Evolutionary conservation across 2,329 filamentous ascomycete species (phyloP).

Genomic region (Colletotrichum magnum): DNA sequence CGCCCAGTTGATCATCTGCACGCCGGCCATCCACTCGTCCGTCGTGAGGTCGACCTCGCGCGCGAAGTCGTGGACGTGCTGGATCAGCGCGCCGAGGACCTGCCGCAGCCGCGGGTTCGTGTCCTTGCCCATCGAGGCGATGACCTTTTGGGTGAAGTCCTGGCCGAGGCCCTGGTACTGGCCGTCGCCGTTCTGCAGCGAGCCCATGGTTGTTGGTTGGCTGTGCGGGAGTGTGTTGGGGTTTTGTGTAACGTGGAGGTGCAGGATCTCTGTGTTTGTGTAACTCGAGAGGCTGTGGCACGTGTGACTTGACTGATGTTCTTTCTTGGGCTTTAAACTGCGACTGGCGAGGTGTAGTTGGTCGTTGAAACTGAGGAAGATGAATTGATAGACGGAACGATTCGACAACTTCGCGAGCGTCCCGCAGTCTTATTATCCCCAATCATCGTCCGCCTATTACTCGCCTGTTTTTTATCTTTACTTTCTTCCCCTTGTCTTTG

Average conservation of each 20-base stretch:
- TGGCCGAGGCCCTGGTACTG: slow-evolving; percentile 47
- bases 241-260: not conserved
- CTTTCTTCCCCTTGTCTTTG: not conserved
- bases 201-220: slow-evolving; percentile 25
- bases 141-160: slow-evolving; percentile 79
- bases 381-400: not conserved
- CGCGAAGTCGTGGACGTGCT: slow-evolving; percentile 85
- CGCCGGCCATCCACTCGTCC: slow-evolving; percentile 84
- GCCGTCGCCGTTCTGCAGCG: slow-evolving; percentile 30
- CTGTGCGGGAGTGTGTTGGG: too few relatives aligned
- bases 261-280: not conserved
- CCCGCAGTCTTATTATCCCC: slow-evolving; percentile 23
- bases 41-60: slow-evolving; percentile 83
- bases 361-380: not conserved
- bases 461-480: not conserved
- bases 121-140: slow-evolving; percentile 81
- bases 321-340: too few relatives aligned
- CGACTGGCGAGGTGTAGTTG: not conserved
- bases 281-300: too few relatives aligned
- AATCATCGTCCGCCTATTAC: slow-evolving; percentile 28
- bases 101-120: slow-evolving; percentile 77
- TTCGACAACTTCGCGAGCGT: not conserved
- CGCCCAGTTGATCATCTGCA: slow-evolving; percentile 70
- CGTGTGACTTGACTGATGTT: too few relatives aligned
- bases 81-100: slow-evolving; percentile 77